Evolutionary conservation across 371 early-diverging fungal genomes (phyloP), one percentile per base, ranked within the genome.

Genomic region (Nematocida sp.): DNA sequence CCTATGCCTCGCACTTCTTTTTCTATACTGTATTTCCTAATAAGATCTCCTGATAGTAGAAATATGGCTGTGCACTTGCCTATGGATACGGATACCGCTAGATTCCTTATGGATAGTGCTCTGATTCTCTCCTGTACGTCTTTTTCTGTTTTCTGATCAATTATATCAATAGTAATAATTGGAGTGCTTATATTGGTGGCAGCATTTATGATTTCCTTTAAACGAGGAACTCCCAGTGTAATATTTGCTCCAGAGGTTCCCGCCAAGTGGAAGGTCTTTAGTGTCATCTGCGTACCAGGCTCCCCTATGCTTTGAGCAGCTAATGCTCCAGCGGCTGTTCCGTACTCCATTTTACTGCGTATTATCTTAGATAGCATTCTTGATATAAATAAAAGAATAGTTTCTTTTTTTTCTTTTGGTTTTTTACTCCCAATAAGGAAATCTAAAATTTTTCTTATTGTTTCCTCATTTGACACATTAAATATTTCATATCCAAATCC

Each of bases 261-360:
- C 83, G 99, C 96, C 89, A 95, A 97, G 86, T 98, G 99, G 91
- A 98, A 98, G 81, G 99, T 95, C 84, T 96, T 96, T 67, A 98
- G 85, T 48, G 99, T 98, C 99, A 98, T 98, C 84, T 98, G 97
- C 0, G 97, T 99, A 69, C 95, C 95, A 35, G 99, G 99, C 81
- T 97, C 97, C 78, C 97, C 97, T 79, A 99, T 94, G 64, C 90
- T 90, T 83, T 96, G 97, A 0, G 94, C 96, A 38, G 93, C 96
- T 56, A 99, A 86, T 39, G 97, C 94, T 49, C 99, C 97, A 4
- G 80, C 81, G 20, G 83, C 81, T 3, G 91, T 88, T 57, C 95
- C 81, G 16, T 95, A 94, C 68, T 95, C 93, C 66, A 95, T 91
- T 76, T 68, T 57, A 23, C 56, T 25, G 35, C 69, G 55, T 26